phyloP scores from a whole-genome alignment of 192 early-diverging fungal genomes.

The Coemansia erecta region DNA sequence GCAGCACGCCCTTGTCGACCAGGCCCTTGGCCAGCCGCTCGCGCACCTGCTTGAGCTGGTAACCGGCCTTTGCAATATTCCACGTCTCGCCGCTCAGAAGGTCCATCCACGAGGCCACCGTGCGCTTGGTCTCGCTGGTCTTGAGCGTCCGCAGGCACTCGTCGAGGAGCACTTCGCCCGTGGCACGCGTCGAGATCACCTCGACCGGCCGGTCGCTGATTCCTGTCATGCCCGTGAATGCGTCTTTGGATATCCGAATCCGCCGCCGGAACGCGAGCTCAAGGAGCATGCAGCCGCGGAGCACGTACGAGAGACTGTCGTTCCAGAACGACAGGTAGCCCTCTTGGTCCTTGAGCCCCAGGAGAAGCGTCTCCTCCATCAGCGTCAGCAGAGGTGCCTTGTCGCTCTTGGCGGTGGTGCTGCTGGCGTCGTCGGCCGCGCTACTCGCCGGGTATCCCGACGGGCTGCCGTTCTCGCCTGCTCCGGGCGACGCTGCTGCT shows the following conservation, averaged over 20 bases:
- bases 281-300: slow-evolving; percentile 94
- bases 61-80: slow-evolving; percentile 96
- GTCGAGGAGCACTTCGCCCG: slow-evolving; percentile 94
- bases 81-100: slow-evolving; percentile 98
- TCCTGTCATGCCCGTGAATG: slow-evolving; percentile 59
- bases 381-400: slow-evolving; percentile 77
- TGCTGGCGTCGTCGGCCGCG: not conserved
- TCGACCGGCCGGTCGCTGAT: slow-evolving; percentile 83
- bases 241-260: slow-evolving; percentile 83
- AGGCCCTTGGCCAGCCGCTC: slow-evolving; percentile 95
- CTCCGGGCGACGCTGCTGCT: no score
- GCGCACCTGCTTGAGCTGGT: slow-evolving; percentile 96
- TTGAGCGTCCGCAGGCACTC: slow-evolving; percentile 91
- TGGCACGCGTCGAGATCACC: slow-evolving; percentile 75
- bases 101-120: slow-evolving; percentile 94
- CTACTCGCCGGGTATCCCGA: not conserved
- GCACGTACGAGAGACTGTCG: slow-evolving; percentile 95
- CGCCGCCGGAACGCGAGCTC: slow-evolving; percentile 91
- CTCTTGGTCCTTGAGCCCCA: slow-evolving; percentile 91
- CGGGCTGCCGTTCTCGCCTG: no score
- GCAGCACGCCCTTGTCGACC: slow-evolving; percentile 96
- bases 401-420: slow-evolving; percentile 25
- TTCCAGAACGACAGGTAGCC: slow-evolving; percentile 99
- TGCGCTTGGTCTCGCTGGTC: slow-evolving; percentile 71
- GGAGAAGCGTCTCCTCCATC: slow-evolving; percentile 91